Base-by-base conservation (phyloP, 306 rosid species). In the Crataegus laevigata region DNA sequence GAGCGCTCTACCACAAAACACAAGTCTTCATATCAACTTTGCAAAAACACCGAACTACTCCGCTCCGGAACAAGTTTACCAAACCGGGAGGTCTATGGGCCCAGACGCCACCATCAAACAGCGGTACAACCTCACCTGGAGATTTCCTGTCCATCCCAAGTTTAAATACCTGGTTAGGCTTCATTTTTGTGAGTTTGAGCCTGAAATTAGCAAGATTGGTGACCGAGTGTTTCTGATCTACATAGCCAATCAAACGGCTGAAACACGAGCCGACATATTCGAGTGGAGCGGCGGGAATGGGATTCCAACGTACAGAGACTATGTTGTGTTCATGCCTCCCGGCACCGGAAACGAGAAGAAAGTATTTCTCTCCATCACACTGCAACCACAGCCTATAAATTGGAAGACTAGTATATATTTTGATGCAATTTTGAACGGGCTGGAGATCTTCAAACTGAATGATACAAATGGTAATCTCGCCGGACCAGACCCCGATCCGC, bases 391-490 rank as follows among this genome's bases (percentile, higher is more conserved):
- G 26, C 51, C 68, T 6, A 0, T 0, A 6, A 1, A 32, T 0
- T 32, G 36, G 36, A 32, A 0, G 36, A 1, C 5, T 6, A 5
- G 36, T 32, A 6, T 2, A 5, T 4, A 3, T 14, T 3, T 3
- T 3, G 84, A 78, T 77, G 81, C 77, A 4, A 71, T 83, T 45
- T 54, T 86, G 72, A 86, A 80, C 13, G 87, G 85, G 1, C 10
- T 77, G 11, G 86, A 85, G 66, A 64, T 85, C 68, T 85, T 85
- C 71, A 85, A 85, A 29, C 24, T 81, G 54, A 84, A 21, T 43
- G 40, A 74, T 0, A 0, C 19, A 4, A n/a, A 0, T 11, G 17
- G 19, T 15, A 80, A 54, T 72, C 83, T 81, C 5, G 83, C 81
- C 2, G 88, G 77, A 13, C 74, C 63, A 2, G 78, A 75, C 24